Conservation (phyloP, 306 rosid genomes). For the Vicia villosa region DNA sequence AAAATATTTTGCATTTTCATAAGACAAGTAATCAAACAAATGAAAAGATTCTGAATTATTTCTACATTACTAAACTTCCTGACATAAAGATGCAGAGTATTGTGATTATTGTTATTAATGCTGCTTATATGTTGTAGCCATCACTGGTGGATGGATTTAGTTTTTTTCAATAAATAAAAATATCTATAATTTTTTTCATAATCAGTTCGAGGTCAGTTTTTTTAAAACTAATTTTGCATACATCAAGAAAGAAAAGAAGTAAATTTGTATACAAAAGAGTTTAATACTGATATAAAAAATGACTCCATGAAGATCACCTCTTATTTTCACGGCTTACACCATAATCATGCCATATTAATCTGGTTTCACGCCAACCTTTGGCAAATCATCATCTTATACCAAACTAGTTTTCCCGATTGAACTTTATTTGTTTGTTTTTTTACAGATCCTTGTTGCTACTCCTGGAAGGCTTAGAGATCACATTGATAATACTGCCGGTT, state of each 20-base stretch:
- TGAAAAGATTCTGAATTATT: constrained; percentile 11
- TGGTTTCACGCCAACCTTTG: neutral
- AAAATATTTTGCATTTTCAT: neutral
- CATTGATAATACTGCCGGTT: constrained; percentile 86
- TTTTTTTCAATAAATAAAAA: no score
- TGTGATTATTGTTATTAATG: neutral
- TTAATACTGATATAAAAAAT: neutral
- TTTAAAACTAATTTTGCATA: neutral
- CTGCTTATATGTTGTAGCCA: neutral
- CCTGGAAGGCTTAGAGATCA: constrained; percentile 99
- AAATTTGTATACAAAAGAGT: neutral
- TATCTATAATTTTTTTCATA: neutral
- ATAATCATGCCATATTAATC: neutral
- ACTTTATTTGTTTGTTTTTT: constrained; percentile 22
- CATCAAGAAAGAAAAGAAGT: constrained; percentile 19
- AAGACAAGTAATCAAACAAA: constrained; percentile 24
- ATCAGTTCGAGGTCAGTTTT: constrained; percentile 2
- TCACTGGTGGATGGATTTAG: neutral
- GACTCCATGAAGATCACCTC: neutral
- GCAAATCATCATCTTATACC: neutral
- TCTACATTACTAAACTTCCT: constrained; percentile 6
- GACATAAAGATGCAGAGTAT: neutral
- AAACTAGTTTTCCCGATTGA: neutral
- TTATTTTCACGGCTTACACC: neutral
- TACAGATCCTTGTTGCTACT: constrained; percentile 97